A percentile compares a stretch with the other conserved stretches of the same genome.
phyloP scores from a whole-genome alignment of 805 yeast species.

The Cyberlindnera bimundalis region DNA sequence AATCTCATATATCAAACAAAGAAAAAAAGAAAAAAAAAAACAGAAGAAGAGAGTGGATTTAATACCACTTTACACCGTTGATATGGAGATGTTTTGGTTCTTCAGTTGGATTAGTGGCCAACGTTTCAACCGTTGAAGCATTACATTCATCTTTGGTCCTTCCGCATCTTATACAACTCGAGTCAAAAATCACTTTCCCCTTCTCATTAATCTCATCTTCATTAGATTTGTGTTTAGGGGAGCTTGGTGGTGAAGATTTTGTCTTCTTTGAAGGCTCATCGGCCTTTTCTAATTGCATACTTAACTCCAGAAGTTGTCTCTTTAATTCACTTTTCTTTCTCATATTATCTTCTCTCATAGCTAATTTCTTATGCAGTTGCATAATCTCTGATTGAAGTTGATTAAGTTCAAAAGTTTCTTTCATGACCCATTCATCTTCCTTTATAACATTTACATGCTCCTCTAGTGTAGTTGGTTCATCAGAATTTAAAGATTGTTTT shows the following conservation, averaged over 20 bases:
- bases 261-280: constrained; percentile 14
- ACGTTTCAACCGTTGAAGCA: background rate
- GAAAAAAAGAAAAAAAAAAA: too few species aligned
- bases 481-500: background rate
- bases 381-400: constrained; percentile 33
- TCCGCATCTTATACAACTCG: background rate
- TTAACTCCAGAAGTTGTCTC: constrained; percentile 17
- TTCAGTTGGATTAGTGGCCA: background rate
- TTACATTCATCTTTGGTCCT: background rate
- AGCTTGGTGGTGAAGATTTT: constrained; percentile 2
- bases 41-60: too few species aligned
- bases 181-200: background rate
- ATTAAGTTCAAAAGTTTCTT: constrained; percentile 34
- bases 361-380: constrained; percentile 30
- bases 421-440: constrained; percentile 33
- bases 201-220: background rate
- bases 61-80: constrained; percentile 33
- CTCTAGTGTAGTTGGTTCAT: background rate
- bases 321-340: constrained; percentile 32
- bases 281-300: constrained; percentile 11
- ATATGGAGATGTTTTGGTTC: constrained; percentile 15
- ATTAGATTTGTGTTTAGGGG: background rate
- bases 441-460: too few species aligned
- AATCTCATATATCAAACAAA: background rate
- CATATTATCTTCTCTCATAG: constrained; percentile 34